Base-by-base conservation (phyloP, 208 protist genomes). In the Leishmania lainsoni region DNA sequence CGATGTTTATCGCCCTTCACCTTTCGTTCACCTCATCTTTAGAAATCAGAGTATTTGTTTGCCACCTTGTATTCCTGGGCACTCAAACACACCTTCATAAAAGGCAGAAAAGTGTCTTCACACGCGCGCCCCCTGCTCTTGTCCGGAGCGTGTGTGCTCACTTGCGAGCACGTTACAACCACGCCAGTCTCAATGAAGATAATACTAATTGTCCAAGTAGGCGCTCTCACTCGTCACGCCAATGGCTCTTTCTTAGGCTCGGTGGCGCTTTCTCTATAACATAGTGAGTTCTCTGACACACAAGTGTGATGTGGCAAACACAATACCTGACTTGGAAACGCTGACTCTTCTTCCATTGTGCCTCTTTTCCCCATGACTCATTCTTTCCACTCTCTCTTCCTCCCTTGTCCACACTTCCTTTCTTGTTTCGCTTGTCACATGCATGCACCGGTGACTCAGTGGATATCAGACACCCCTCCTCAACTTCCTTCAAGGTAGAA, bases 181-280 rank as follows among this genome's bases (percentile, higher is more conserved):
- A n/a, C 26, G 39, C 68, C 45, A 52, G 17, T 52, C 42, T 49
- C 39, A 48, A 32, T 35, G 68, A 52, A 26, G 3, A 71, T 32
- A 49, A 51, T 52, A 63, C 32, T 29, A 8, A 10, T 56, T 59
- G 61, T 8, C 66, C 66, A 26, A 48, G 49, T 72, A 39, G 12
- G 45, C 52, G 45, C 26, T 20, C 10, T 85, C 42, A 54, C 6
- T 59, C 48, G 39, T 52, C 74, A 56, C 42, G 66, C 59, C 65
- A 78, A 12, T 76, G 29, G 74, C 75, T 74, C 49, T 77, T 87
- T 78, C 72, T 83, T 73, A 29, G 12, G 39, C 26, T 59, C 26
- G 54, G 32, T 51, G 56, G 20, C 56, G 9, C 20, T 29, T 17
- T 65, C 56, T 65, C n/a, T 14, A 9, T 42, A 45, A 22, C 51